phyloP scores from a whole-genome alignment of 805 yeast species.

The Monosporozyma siamensis region DNA sequence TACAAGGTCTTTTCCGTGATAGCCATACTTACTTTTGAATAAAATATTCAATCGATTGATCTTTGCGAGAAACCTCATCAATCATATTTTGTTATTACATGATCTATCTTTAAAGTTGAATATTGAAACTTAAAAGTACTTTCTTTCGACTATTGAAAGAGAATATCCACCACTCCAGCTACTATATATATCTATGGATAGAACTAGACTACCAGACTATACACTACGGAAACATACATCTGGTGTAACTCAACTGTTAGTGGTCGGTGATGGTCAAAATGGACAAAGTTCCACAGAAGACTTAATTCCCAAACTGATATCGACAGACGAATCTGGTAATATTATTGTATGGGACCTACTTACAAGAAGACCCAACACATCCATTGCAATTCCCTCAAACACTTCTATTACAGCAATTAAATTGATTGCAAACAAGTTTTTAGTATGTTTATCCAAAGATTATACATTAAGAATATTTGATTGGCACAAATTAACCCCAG shows the following conservation, averaged over 20 bases:
- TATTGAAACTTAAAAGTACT: too few species aligned
- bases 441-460: constrained; percentile 20
- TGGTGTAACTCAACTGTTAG: constrained; percentile 6
- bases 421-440: constrained; percentile 4
- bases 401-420: constrained; percentile 17
- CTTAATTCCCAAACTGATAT: constrained; percentile 13
- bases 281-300: not conserved
- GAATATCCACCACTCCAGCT: too few species aligned
- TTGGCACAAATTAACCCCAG: not conserved
- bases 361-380: constrained; percentile 19
- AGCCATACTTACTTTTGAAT: too few species aligned
- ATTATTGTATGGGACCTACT: constrained; percentile 23
- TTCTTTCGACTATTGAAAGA: too few species aligned
- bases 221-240: constrained; percentile 8
- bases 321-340: constrained; percentile 23
- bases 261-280: not conserved
- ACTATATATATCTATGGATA: not conserved
- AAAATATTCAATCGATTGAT: too few species aligned
- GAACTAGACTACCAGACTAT: constrained; percentile 2
- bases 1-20: too few species aligned
- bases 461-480: constrained; percentile 18
- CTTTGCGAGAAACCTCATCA: too few species aligned
- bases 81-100: too few species aligned
- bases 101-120: too few species aligned
- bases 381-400: constrained; percentile 4